These are phyloP conservation scores for Lolium rigidum DNA, from an alignment of 176 grass and related monocot species.

Conservation along the genomic window DNA sequence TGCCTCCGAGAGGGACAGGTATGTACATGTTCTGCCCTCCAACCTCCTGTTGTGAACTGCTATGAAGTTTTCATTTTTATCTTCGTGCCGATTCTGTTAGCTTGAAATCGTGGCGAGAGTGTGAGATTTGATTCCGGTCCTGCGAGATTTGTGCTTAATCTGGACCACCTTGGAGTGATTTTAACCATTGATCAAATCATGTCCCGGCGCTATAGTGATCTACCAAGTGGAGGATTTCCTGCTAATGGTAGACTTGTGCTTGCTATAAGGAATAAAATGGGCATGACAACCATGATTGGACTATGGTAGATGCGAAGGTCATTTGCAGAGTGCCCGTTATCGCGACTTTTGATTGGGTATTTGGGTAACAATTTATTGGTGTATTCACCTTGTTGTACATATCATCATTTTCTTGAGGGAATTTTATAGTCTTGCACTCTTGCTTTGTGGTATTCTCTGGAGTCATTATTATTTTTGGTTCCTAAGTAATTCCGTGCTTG, in stretches of 20 bases:
- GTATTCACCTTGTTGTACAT: background rate
- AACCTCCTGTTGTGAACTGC: background rate
- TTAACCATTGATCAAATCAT: conserved; percentile 31
- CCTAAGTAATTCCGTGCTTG: background rate
- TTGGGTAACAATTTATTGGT: background rate
- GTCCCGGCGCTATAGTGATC: conserved; percentile 4
- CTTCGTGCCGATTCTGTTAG: background rate
- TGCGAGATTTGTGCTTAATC: conserved; percentile 51
- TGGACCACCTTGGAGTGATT: conserved; percentile 23
- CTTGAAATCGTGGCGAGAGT: background rate
- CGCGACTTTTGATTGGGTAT: conserved; percentile 22
- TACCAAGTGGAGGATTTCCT: conserved; percentile 12
- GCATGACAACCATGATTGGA: conserved; percentile 16
- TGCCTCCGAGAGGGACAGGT: conserved; percentile 91
- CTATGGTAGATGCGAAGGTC: background rate
- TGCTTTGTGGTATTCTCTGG: background rate
- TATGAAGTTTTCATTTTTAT: background rate
- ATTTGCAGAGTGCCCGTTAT: conserved; percentile 2
- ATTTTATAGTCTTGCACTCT: background rate
- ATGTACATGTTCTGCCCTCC: conserved; percentile 21
- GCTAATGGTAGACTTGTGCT: conserved; percentile 24
- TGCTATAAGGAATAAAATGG: conserved; percentile 31
- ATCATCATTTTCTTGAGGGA: background rate
- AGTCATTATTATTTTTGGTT: background rate
- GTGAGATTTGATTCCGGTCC: background rate